Evolutionary conservation across 192 early-diverging fungal species (phyloP).

Genomic region (Linnemannia schmuckeri): DNA sequence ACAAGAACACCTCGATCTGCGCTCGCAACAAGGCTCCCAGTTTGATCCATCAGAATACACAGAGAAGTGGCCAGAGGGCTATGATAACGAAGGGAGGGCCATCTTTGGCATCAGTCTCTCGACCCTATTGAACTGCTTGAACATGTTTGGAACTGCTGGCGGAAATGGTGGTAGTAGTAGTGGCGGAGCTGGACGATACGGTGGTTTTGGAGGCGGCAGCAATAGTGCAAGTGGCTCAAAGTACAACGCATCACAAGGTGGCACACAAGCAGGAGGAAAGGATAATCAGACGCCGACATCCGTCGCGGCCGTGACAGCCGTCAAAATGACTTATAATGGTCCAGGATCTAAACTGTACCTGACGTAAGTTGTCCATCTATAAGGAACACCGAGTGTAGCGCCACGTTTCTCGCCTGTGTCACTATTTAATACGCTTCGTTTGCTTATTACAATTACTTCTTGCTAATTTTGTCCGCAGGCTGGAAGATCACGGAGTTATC

Average conservation of each 20-base stretch:
- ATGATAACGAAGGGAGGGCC: constrained; percentile 13
- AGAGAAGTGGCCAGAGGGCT: constrained; percentile 20
- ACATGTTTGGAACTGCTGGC: constrained; percentile 51
- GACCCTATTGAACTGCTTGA: constrained; percentile 42
- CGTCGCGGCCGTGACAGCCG: constrained; percentile 17
- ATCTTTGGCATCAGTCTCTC: constrained; percentile 41
- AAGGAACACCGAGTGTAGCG: not conserved
- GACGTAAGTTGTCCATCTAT: constrained; percentile 23
- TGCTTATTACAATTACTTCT: not conserved
- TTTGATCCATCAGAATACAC: not conserved
- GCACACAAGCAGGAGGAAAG: not conserved
- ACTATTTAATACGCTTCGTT: not conserved
- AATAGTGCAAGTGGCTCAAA: not conserved
- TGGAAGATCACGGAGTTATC: constrained; percentile 46
- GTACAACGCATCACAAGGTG: not conserved
- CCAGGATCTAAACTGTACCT: constrained; percentile 32
- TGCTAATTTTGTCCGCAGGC: constrained; percentile 9
- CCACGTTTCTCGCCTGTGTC: too few species aligned
- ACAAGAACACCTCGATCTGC: not conserved
- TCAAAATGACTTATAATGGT: constrained; percentile 48
- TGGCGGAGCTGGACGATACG: not conserved
- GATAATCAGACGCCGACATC: constrained; percentile 2
- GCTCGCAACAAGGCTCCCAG: not conserved
- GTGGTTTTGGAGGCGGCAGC: not conserved
- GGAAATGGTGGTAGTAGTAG: not conserved